A percentile compares a stretch with the other conserved stretches of the same genome.
phyloP scores from a whole-genome alignment of 495 filamentous ascomycete species.

The Immersiella caudata region DNA sequence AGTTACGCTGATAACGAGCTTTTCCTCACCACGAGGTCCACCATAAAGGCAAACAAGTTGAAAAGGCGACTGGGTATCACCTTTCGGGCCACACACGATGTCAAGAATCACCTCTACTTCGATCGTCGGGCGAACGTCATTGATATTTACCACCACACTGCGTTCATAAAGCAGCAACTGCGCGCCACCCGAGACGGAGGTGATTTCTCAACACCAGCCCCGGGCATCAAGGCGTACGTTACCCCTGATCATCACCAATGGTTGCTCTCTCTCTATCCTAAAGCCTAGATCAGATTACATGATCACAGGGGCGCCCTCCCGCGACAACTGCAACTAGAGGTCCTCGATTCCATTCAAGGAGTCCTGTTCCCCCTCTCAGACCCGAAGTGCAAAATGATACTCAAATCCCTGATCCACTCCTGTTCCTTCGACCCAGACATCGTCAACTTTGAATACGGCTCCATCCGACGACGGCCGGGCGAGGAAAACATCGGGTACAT shows the following conservation, averaged over 20 bases:
- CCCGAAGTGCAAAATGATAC: neutral
- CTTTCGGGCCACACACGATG: slow-evolving; percentile 8
- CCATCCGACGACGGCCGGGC: neutral
- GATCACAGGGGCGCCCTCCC: slow-evolving; percentile 14
- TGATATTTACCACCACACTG: slow-evolving; percentile 15
- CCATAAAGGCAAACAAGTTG: too few species aligned
- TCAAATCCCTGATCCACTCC: neutral
- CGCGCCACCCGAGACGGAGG: slow-evolving; percentile 17
- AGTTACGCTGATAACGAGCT: slow-evolving; percentile 11
- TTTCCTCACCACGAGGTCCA: slow-evolving; percentile 5
- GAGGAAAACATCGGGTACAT: slow-evolving; percentile 7
- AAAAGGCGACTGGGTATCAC: slow-evolving; percentile 1
- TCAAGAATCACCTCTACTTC: slow-evolving; percentile 15
- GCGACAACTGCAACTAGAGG: slow-evolving; percentile 13
- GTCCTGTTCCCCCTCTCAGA: slow-evolving; percentile 12
- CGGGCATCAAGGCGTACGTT: slow-evolving; percentile 6
- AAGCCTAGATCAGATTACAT: neutral
- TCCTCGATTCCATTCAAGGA: slow-evolving; percentile 9
- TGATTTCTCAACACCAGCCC: slow-evolving; percentile 2
- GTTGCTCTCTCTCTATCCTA: too few species aligned
- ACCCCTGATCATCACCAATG: neutral
- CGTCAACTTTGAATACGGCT: slow-evolving; percentile 14
- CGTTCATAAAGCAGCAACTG: slow-evolving; percentile 18
- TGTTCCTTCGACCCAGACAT: slow-evolving; percentile 16
- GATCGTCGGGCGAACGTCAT: slow-evolving; percentile 3